Base-by-base conservation (phyloP, 2,329 filamentous ascomycete genomes). In the Aspergillus nomiae region DNA sequence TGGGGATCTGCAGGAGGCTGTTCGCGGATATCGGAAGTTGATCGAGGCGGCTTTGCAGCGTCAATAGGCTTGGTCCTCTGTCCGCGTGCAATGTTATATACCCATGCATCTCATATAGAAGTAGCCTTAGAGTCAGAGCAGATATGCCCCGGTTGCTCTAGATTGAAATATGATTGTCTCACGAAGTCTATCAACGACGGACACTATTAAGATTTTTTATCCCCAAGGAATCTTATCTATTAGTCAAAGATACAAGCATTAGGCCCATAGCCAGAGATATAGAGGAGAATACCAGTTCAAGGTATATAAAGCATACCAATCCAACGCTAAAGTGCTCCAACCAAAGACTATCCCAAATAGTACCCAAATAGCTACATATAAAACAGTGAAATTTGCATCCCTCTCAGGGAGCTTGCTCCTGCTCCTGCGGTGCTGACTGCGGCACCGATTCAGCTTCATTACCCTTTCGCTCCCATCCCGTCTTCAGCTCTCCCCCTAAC, bases 11-110 rank as follows among this genome's bases (percentile, higher is more conserved):
- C 90, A 94, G 78, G 83, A 85, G 57, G 91, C 93, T 3, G 92
- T 97, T 0, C 84, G 89, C 66, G 93, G 90, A 8, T 97, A 94
- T 76, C 88, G 92, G 79, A 89, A 81, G 71, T 79, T 94, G 65
- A 87, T 92, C 55, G 67, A 73, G 34, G 74, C 75, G 59, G 73
- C 74, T n/a, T 59, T 74, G 54, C 45, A 60, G 45, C 62, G 65
- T 38, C 21, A 28, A n/a, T 30, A 57, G 16, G 30, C 1, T 28
- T 26, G 16, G n/a, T 34, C 8, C 26, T 50, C 26, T 19, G 19
- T 32, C 34, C 38, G n/a, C 32, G 5, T 55, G 32, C 9, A n/a
- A 34, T 54, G 16, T 16, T 36, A 34, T 36, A 21, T 53, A 34
- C 26, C 30, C n/a, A 32, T 54, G 51, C 16, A 8, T 54, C 16